A percentile compares a stretch with the other conserved stretches of the same genome.
phyloP scores from a whole-genome alignment of 2,329 filamentous ascomycete genomes.

The Penicillium sp. region DNA sequence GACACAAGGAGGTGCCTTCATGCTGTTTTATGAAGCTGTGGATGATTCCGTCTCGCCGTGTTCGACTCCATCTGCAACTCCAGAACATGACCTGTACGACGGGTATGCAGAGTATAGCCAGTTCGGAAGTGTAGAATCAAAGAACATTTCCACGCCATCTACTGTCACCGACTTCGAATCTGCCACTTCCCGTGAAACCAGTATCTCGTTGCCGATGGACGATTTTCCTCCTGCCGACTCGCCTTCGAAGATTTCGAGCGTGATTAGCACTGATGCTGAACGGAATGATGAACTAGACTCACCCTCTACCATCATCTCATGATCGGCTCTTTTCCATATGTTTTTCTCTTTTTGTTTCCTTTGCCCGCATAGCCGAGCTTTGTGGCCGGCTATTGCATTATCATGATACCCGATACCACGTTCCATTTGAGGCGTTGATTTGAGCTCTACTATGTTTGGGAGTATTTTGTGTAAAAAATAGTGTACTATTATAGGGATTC shows the following conservation, averaged over 20 bases:
- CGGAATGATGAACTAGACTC: conserved; percentile 1
- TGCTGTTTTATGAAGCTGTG: conserved; percentile 90
- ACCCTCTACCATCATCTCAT: conserved; percentile 9
- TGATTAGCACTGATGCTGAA: not conserved
- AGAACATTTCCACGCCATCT: conserved; percentile 28
- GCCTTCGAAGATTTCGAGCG: not conserved
- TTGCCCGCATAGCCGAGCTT: conserved; percentile 1
- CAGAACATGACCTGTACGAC: conserved; percentile 5
- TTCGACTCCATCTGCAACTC: not conserved
- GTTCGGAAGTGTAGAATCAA: conserved; percentile 19
- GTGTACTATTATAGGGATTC: not conserved
- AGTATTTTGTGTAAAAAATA: not conserved
- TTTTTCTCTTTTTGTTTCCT: not conserved
- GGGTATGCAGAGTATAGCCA: conserved; percentile 17
- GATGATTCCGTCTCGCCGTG: conserved; percentile 35
- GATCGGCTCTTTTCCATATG: not conserved
- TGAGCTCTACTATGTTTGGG: not conserved
- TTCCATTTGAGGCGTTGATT: conserved; percentile 8
- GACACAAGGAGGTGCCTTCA: conserved; percentile 80
- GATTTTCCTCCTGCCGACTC: conserved; percentile 6
- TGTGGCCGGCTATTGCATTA: conserved; percentile 8
- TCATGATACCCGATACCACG: conserved; percentile 15
- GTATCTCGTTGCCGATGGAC: conserved; percentile 22
- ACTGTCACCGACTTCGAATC: conserved; percentile 30
- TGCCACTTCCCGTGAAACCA: conserved; percentile 29